Percentiles rank a stretch among this genome's conserved stretches.
Conservation (phyloP, 73 alveolate species). For the Tetrahymena elliotti region DNA sequence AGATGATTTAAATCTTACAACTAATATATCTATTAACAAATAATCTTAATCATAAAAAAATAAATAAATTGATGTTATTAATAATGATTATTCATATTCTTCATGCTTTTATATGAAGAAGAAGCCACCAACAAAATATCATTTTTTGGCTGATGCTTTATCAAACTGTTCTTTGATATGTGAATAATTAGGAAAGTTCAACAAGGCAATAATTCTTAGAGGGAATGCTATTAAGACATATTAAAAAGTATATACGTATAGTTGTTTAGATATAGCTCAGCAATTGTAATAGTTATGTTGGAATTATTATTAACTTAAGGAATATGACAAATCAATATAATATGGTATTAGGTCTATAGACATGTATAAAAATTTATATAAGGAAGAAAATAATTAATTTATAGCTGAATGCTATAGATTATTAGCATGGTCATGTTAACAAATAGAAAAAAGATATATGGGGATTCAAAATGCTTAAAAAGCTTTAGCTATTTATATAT, state of each 20-base stretch:
- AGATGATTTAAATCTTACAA: neutral
- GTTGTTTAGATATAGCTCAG: neutral
- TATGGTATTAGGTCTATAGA: neutral
- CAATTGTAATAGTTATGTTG: neutral
- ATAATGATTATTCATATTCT: neutral
- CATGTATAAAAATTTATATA: neutral
- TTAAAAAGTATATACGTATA: neutral
- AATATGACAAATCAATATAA: neutral
- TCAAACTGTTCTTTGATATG: neutral
- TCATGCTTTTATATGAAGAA: too few species aligned
- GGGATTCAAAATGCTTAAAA: neutral
- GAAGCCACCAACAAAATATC: neutral
- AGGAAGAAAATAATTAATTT: neutral
- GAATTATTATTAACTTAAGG: neutral
- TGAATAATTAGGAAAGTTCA: neutral
- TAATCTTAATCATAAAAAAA: neutral
- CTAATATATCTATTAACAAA: neutral
- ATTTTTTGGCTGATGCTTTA: neutral
- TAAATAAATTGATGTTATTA: too few species aligned
- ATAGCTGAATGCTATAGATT: neutral
- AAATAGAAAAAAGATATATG: neutral
- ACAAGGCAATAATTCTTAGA: neutral
- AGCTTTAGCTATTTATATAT: neutral
- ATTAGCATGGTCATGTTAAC: neutral
- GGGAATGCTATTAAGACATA: neutral